phyloP scores from a whole-genome alignment of 108 stramenopile genomes.

The Conticribra guillardii region DNA sequence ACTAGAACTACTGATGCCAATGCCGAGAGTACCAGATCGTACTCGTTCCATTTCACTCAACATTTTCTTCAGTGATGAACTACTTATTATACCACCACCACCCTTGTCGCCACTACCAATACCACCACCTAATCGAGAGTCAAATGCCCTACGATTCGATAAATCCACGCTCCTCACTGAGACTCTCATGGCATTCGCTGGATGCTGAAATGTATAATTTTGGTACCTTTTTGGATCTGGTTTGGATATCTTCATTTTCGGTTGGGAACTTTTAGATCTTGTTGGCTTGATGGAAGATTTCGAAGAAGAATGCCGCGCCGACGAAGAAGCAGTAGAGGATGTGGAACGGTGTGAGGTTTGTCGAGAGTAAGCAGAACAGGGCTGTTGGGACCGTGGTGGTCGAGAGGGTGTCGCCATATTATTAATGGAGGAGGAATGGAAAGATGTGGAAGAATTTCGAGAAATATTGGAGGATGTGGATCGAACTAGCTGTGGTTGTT shows the following conservation, averaged over 20 bases:
- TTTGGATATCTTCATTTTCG: constrained; percentile 7
- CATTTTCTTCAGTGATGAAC: constrained; percentile 7
- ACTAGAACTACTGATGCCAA: constrained; percentile 1
- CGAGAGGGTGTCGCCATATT: not conserved
- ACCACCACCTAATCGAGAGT: not conserved
- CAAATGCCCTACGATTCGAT: constrained; percentile 64
- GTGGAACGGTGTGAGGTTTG: not conserved
- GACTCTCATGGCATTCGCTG: constrained; percentile 50
- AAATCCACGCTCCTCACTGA: constrained; percentile 51
- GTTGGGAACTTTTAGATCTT: not conserved
- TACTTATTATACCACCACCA: not conserved
- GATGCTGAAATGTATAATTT: constrained; percentile 43
- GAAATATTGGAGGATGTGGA: not conserved
- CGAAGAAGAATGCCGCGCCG: not conserved
- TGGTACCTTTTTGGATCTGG: constrained; percentile 14
- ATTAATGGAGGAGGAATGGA: not conserved
- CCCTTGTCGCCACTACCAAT: not conserved
- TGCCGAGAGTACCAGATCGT: too few relatives aligned
- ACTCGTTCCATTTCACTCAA: constrained; percentile 46
- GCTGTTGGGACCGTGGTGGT: not conserved
- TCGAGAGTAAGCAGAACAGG: not conserved
- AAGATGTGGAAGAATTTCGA: not conserved
- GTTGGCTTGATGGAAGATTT: not conserved
- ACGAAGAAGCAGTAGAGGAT: not conserved
- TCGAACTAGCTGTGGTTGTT: not conserved